Evolutionary conservation across 2,329 filamentous ascomycete species (phyloP).

Genomic region (Penicillium sp.): DNA sequence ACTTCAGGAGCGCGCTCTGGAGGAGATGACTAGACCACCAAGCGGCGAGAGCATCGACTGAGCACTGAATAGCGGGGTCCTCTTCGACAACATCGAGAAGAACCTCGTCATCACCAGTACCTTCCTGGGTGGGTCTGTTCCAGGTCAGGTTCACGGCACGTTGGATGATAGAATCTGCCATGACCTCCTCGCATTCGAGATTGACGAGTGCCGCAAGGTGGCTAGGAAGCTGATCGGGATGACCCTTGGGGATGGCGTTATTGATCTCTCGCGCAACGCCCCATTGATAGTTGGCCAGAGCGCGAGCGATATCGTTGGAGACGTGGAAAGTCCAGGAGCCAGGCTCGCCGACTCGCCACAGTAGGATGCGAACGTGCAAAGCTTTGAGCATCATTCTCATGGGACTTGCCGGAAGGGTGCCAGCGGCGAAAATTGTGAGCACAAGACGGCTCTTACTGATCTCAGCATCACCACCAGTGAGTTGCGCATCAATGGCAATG

Average conservation of each 20-base stretch:
- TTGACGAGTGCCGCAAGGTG: slow-evolving; percentile 75
- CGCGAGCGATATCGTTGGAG: slow-evolving; percentile 68
- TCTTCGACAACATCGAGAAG: slow-evolving; percentile 81
- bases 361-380: slow-evolving; percentile 81
- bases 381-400: slow-evolving; percentile 86
- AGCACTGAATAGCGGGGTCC: slow-evolving; percentile 78
- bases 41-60: slow-evolving; percentile 83
- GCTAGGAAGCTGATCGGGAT: slow-evolving; percentile 68
- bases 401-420: slow-evolving; percentile 80
- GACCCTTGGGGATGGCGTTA: slow-evolving; percentile 46
- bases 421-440: slow-evolving; percentile 81
- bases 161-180: slow-evolving; percentile 74
- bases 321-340: slow-evolving; percentile 63
- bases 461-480: slow-evolving; percentile 85
- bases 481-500: slow-evolving; percentile 87
- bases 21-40: slow-evolving; percentile 81
- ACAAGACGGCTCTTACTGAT: slow-evolving; percentile 84
- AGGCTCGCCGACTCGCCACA: slow-evolving; percentile 72
- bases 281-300: slow-evolving; percentile 75
- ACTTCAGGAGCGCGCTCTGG: slow-evolving; percentile 65
- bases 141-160: slow-evolving; percentile 87
- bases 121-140: slow-evolving; percentile 72
- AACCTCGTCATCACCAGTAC: slow-evolving; percentile 61
- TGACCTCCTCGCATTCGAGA: slow-evolving; percentile 76
- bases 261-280: slow-evolving; percentile 69